These are phyloP conservation scores for Saitozyma podzolica DNA, from an alignment of 768 basidiomycete species.

Conservation along the genomic window DNA sequence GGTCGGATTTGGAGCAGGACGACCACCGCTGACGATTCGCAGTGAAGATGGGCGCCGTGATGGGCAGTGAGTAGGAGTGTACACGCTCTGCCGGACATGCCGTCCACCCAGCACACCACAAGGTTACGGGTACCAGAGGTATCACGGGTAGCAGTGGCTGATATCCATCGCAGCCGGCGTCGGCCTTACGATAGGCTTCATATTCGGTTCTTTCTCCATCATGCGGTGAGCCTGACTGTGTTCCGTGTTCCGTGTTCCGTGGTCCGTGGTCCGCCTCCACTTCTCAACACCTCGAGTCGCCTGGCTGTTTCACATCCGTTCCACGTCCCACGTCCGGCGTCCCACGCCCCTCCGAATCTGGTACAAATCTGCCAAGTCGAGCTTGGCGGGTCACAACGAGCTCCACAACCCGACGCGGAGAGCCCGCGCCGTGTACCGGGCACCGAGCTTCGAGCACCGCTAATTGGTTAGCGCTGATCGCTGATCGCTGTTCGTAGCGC, in stretches of 20 bases:
- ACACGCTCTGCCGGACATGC: background rate
- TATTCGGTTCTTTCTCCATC: constrained; percentile 92
- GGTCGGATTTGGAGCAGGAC: background rate
- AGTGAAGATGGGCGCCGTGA: constrained; percentile 53
- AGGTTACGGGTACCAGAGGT: no score
- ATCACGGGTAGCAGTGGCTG: background rate
- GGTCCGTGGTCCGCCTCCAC: background rate
- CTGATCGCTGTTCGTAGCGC: constrained; percentile 55
- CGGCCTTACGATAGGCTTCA: constrained; percentile 93
- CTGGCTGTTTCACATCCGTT: no score
- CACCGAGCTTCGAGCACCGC: no score
- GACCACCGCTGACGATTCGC: constrained; percentile 3
- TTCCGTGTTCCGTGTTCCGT: background rate
- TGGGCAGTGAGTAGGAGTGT: constrained; percentile 43
- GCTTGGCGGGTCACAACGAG: no score
- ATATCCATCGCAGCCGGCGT: constrained; percentile 63
- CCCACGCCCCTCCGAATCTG: no score
- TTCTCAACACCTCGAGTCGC: no score
- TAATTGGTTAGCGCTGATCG: background rate
- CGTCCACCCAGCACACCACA: no score
- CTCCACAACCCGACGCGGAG: no score
- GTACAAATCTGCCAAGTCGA: no score
- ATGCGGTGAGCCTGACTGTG: constrained; percentile 64
- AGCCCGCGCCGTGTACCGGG: no score
- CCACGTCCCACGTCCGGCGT: no score